phyloP scores from a whole-genome alignment of 2,329 filamentous ascomycete species.

The Conoideocrella luteorostrata region DNA sequence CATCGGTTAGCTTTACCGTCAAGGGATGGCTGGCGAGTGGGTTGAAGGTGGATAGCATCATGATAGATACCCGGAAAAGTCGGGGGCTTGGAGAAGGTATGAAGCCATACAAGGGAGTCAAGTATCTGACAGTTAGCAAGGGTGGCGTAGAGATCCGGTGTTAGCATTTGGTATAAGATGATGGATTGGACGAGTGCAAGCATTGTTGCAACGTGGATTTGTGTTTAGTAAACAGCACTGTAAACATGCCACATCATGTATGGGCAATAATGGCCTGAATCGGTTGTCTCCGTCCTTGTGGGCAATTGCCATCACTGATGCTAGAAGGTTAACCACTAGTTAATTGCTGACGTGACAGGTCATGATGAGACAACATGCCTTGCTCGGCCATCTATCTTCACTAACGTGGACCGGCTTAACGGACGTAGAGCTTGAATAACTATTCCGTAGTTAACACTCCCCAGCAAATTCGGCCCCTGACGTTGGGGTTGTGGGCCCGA shows the following conservation, averaged over 20 bases:
- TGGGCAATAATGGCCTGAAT: too few relatives aligned
- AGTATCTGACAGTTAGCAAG: slow-evolving; percentile 78
- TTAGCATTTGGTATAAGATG: slow-evolving; percentile 20
- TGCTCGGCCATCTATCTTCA: too few relatives aligned
- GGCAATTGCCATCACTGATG: too few relatives aligned
- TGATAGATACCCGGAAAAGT: slow-evolving; percentile 71
- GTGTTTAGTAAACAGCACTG: too few relatives aligned
- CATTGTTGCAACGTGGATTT: background rate
- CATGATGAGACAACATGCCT: too few relatives aligned
- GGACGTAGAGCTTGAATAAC: too few relatives aligned
- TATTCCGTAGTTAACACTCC: too few relatives aligned
- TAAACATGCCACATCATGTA: too few relatives aligned
- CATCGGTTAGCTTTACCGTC: slow-evolving; percentile 64
- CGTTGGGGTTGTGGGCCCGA: background rate
- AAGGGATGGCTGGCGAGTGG: slow-evolving; percentile 65
- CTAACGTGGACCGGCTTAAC: too few relatives aligned
- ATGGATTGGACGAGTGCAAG: slow-evolving; percentile 1
- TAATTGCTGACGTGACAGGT: too few relatives aligned
- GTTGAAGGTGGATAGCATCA: slow-evolving; percentile 60
- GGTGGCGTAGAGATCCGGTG: slow-evolving; percentile 59
- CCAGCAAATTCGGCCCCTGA: background rate
- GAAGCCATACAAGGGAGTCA: slow-evolving; percentile 96
- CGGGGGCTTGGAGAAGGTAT: slow-evolving; percentile 79
- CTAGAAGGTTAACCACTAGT: too few relatives aligned
- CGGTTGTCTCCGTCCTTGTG: too few relatives aligned